Base-by-base conservation (phyloP, 169 alveolate species). In the Plasmodium fragile region DNA sequence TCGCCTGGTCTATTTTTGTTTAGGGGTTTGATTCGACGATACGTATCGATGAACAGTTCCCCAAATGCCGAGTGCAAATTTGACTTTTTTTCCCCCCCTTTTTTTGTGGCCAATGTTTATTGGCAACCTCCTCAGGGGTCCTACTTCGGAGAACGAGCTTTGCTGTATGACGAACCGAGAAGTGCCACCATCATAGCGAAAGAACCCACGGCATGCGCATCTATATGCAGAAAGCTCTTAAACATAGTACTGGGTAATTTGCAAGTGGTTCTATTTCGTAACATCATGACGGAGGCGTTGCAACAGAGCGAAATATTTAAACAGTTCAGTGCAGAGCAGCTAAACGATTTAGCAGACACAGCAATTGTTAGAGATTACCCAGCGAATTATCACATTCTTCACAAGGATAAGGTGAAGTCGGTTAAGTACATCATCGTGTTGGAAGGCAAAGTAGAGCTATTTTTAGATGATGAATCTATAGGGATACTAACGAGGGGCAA, bases 141-240 rank as follows among this genome's bases (percentile, higher is more conserved):
- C 28, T 98, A 97, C 89, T 98, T 98, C 73, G 99, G 99, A 1
- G 99, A 98, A 94, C 84, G 98, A 59, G 98, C 99, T 6, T 85
- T 98, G 84, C 83, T 98, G 81, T 97, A 97, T 83, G 98, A 98
- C 71, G 99, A 97, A 73, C 99, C 98, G 0, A 92, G 99, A 72
- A 97, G 98, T 18, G 99, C 99, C 8, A 98, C 99, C 16, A 97
- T 98, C 81, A 95, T 93, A 13, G 99, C 99, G 25, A 92, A 85
- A 10, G 97, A 96, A 53, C 95, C 95, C 25, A 95, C 98, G 0
- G 94, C 96, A n/a, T 98, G 99, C 73, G 97, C 97, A 10, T 95
- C 99, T 36, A 83, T 97, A 25, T 93, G 97, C 82, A 92, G 99
- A 30, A 97, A 96, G 28, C 91, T 98, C 41, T 92, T 98, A 71